Conservation (phyloP, 352 stramenopile genomes). For the Phytophthora foliorum region DNA sequence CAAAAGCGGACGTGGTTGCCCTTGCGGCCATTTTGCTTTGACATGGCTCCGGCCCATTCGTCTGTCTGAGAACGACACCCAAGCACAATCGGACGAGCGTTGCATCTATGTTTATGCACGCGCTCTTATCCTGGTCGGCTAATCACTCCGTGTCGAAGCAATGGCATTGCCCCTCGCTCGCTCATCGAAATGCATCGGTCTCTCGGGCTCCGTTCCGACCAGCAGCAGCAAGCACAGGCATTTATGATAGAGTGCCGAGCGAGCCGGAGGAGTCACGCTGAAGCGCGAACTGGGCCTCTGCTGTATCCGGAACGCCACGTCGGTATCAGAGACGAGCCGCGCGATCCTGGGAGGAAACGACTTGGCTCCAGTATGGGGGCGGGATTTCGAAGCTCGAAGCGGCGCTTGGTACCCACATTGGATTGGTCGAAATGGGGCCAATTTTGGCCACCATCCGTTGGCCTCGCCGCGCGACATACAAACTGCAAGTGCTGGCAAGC, state of each 20-base stretch:
- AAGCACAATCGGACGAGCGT: conserved; percentile 23
- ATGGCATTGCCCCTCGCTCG: neutral
- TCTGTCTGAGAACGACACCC: neutral
- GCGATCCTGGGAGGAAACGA: conserved; percentile 6
- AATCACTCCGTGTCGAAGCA: conserved; percentile 11
- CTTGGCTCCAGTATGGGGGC: conserved; percentile 10
- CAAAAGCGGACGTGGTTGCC: neutral
- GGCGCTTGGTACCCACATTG: neutral
- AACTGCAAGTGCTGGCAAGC: conserved; percentile 20
- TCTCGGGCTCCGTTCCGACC: neutral
- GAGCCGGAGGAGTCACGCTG: neutral
- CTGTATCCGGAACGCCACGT: conserved; percentile 23
- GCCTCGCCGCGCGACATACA: conserved; percentile 13
- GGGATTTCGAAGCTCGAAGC: conserved; percentile 25
- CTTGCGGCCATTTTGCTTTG: neutral
- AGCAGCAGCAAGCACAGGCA: too few species aligned
- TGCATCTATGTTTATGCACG: conserved; percentile 24
- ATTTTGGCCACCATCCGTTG: conserved; percentile 35
- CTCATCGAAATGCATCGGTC: conserved; percentile 16
- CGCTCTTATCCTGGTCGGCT: conserved; percentile 3
- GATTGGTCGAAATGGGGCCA: conserved; percentile 29
- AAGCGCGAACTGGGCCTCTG: conserved; percentile 9
- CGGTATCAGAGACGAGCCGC: conserved; percentile 27
- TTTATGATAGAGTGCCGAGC: too few species aligned
- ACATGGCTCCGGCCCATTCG: neutral